Evolutionary conservation across 768 basidiomycete species (phyloP), one percentile per base, ranked within the genome.

Genomic region (Amanita rimosa): DNA sequence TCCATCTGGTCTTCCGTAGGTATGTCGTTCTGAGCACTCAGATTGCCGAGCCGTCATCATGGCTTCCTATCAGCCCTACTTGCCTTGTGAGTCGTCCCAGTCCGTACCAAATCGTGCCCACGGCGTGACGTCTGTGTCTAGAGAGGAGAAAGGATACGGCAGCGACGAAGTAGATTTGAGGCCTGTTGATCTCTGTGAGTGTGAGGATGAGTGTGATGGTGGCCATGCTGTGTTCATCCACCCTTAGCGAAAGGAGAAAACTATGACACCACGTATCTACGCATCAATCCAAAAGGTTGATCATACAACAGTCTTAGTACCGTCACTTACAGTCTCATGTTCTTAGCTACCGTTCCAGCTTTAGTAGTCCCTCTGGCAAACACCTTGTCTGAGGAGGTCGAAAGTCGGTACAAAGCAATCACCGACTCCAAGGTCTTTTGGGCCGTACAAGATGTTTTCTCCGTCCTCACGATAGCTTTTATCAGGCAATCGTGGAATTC

Each of bases 81-180:
- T 35, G 64, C 79, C 13, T 58, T 83, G 81, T 81, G 62, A 65
- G 77, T 31, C 31, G 13, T 13, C 13, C 35, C 2, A 37, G 17
- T 37, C 11, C 13, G 11, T n/a, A 7, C 29, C 27, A 19, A n/a
- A 10, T 44, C 17, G 7, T 36, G 43, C 47, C 50, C 17, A 40
- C 46, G n/a, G n/a, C n/a, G n/a, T n/a, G n/a, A n/a, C n/a, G 43
- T 54, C 19, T 36, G 54, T 16, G 54, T 48, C 46, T 48, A 76
- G 75, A 50, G 69, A 71, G 53, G 91, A 94, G 66, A 94, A 94
- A 60, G 91, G 91, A 1, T 94, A 93, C 57, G 81, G 78, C 3
- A 58, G 70, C 24, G 85, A 90, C 59, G 91, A 93, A 56, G 59
- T 89, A 29, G 78, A 83, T 56, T 65, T 79, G 54, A 83, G 74